Conservation (phyloP, 1,139 yeast species). For the Yamadazyma jaroonii region DNA sequence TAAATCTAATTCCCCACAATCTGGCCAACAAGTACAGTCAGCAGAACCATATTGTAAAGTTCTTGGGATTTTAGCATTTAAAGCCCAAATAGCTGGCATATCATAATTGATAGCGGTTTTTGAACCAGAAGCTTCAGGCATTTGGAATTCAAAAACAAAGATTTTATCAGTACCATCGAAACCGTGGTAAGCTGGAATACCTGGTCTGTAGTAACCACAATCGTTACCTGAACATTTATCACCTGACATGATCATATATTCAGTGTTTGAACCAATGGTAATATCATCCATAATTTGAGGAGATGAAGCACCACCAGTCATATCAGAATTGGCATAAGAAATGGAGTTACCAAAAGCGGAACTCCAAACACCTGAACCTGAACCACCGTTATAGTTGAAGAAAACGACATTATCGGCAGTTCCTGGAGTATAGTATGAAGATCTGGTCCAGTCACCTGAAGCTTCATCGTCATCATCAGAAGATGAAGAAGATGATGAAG, state of each 20-base stretch:
- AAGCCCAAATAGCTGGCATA: slow-evolving; percentile 78
- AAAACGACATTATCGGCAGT: slow-evolving; percentile 67
- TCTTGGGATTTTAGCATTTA: slow-evolving; percentile 77
- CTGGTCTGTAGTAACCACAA: slow-evolving; percentile 72
- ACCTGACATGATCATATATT: slow-evolving; percentile 60
- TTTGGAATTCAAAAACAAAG: slow-evolving; percentile 68
- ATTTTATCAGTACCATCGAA: slow-evolving; percentile 63
- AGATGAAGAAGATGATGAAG: slow-evolving; percentile 10
- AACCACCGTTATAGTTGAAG: slow-evolving; percentile 83
- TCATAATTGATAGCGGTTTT: slow-evolving; percentile 40
- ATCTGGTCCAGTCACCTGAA: slow-evolving; percentile 68
- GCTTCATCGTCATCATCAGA: slow-evolving; percentile 35
- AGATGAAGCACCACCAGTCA: slow-evolving; percentile 63
- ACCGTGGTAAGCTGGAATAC: slow-evolving; percentile 74
- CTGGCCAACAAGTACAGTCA: slow-evolving; percentile 71
- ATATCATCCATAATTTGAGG: slow-evolving; percentile 52
- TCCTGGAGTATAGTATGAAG: slow-evolving; percentile 66
- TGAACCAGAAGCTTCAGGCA: slow-evolving; percentile 49
- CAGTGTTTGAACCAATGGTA: slow-evolving; percentile 54
- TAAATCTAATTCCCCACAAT: slow-evolving; percentile 81
- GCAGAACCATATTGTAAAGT: slow-evolving; percentile 67
- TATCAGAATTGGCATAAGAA: slow-evolving; percentile 77
- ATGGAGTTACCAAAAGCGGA: slow-evolving; percentile 86
- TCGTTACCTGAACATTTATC: slow-evolving; percentile 48
- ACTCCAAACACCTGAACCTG: slow-evolving; percentile 83